Evolutionary conservation across 1,139 yeast genomes (phyloP).

Genomic region (Diutina ranongensis): DNA sequence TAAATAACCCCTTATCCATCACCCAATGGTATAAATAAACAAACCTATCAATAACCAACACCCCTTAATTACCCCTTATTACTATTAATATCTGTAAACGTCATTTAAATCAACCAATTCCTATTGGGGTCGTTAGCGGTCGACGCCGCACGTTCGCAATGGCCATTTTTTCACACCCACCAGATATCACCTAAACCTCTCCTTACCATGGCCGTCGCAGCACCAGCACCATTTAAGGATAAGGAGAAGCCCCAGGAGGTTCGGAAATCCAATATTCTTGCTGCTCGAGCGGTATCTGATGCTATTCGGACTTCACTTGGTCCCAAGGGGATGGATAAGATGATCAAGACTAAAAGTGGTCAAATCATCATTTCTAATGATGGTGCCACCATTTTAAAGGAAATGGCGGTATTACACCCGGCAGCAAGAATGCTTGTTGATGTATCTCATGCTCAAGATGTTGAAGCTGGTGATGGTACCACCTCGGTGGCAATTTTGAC

Average conservation of each 20-base stretch:
- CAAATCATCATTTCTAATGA: conserved; percentile 93
- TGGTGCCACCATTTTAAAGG: conserved; percentile 93
- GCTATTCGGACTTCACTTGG: conserved; percentile 96
- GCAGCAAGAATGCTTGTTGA: conserved; percentile 98
- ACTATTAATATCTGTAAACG: too few relatives aligned
- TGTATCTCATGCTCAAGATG: conserved; percentile 93
- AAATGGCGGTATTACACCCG: conserved; percentile 96
- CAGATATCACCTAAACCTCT: too few relatives aligned
- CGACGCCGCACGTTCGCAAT: neutral
- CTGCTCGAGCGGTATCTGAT: conserved; percentile 96
- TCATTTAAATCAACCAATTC: too few relatives aligned
- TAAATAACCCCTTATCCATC: too few relatives aligned
- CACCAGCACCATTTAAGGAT: conserved; percentile 67
- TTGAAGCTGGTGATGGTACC: conserved; percentile 98
- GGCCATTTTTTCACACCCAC: neutral
- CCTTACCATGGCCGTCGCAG: conserved; percentile 1
- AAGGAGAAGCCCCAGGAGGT: conserved; percentile 98
- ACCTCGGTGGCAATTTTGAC: conserved; percentile 94
- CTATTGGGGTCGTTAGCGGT: too few relatives aligned
- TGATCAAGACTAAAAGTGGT: conserved; percentile 90
- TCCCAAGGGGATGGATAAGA: conserved; percentile 99
- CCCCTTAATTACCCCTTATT: too few relatives aligned
- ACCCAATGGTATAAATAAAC: too few relatives aligned
- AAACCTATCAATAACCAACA: too few relatives aligned
- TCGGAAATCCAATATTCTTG: conserved; percentile 82